Evolutionary conservation across 768 basidiomycete species (phyloP), one percentile per base, ranked within the genome.

Genomic region (Pulveroboletus ravenelii): DNA sequence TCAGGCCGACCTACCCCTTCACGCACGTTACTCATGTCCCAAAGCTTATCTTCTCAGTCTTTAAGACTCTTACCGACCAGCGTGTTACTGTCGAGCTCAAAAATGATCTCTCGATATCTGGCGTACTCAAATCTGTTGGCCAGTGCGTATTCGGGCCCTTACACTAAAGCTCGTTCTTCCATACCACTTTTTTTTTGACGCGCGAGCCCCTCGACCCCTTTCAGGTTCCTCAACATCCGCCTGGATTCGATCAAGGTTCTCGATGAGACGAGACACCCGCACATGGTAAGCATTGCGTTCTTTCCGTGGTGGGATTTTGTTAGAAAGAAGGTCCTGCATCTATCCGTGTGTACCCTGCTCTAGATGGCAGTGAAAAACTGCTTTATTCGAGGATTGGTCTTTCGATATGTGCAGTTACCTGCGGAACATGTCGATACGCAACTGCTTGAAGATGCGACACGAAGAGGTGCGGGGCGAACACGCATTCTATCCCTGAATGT

Each of bases 361-460:
- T 59, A 98, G 95, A 93, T 97, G 85, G 93, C 95, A 0, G 93
- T 99, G 38, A 95, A 94, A 74, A 98, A 98, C 69, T 96, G 93
- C 68, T 99, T 99, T 66, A 99, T 99, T 61, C 87, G 96, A 38
- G 96, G 96, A 55, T 95, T 93, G 15, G 96, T 98, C 13, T 94
- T 99, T 46, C 87, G 96, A 58, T 99, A 99, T 62, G 96, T 98
- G 17, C 91, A 95, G 65, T 76, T 99, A 48, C 92, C 93, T 3
- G 83, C 90, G 23, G 86, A 89, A 55, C 88, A 89, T 53, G 92
- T 99, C 51, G 96, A 99, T 69, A 96, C 93, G 2, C 93, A 94
- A 58, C 70, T 98, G 45, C 68, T 99, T 36, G 95, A 99, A 71
- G 95, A 99, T 67, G 95, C 95, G 29, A 97, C 95, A 32, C 77